Percentiles rank a stretch among this genome's conserved stretches.
Evolutionary conservation across 2,329 filamentous ascomycete species (phyloP).

Genomic region (Xylariaceae sp.): DNA sequence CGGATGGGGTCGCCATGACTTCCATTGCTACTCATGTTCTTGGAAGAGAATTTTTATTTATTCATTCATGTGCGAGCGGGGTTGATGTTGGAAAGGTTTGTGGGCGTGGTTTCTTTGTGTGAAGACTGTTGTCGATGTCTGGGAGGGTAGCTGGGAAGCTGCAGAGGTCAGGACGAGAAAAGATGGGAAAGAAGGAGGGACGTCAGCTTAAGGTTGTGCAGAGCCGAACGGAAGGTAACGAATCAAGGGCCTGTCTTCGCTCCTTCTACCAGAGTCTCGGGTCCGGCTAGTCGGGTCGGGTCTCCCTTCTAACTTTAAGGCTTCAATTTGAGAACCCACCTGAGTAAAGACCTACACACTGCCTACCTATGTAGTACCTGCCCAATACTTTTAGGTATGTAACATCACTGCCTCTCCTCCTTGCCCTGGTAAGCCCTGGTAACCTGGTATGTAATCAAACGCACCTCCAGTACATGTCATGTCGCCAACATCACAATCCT

Average conservation of each 20-base stretch:
- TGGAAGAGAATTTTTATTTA: slow-evolving; percentile 4
- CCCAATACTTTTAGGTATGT: not conserved
- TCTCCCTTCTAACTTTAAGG: slow-evolving; percentile 26
- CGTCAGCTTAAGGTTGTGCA: slow-evolving; percentile 37
- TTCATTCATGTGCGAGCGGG: not conserved
- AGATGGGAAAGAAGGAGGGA: no score
- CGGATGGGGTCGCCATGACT: not conserved
- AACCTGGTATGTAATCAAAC: no score
- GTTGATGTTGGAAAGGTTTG: not conserved
- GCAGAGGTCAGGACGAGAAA: not conserved
- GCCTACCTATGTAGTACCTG: no score
- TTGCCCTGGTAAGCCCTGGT: not conserved
- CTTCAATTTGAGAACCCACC: not conserved
- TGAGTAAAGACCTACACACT: slow-evolving; percentile 5
- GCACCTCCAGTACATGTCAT: not conserved
- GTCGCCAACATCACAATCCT: not conserved
- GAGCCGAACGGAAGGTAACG: slow-evolving; percentile 33
- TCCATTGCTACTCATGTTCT: not conserved
- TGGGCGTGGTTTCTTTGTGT: no score
- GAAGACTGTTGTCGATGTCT: not conserved
- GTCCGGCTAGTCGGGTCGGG: slow-evolving; percentile 25
- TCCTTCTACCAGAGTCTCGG: slow-evolving; percentile 34
- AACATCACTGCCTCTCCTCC: not conserved
- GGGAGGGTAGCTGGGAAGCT: slow-evolving; percentile 9
- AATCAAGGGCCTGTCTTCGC: slow-evolving; percentile 33